Percentiles rank a stretch among this genome's conserved stretches.
Conservation (phyloP, 1,284 basidiomycete species). For the Cutaneotrichosporon arboriforme region DNA sequence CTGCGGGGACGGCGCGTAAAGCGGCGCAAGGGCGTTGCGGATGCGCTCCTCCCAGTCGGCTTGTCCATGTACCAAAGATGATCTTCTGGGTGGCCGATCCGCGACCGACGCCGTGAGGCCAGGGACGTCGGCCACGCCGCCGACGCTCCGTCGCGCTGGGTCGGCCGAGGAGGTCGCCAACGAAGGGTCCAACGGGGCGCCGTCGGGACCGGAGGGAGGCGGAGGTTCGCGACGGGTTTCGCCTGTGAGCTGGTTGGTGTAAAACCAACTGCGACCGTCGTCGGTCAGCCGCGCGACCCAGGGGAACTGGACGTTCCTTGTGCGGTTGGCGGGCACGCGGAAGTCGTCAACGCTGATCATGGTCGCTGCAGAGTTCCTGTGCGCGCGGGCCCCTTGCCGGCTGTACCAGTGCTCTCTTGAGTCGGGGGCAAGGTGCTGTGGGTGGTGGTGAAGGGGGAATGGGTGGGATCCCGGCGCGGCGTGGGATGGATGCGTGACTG, state of each 20-base stretch:
- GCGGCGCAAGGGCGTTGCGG: conserved; percentile 17
- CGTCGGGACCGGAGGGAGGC: neutral
- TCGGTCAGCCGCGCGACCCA: conserved; percentile 75
- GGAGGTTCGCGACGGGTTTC: conserved; percentile 54
- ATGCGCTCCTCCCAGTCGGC: conserved; percentile 19
- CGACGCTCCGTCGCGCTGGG: no score
- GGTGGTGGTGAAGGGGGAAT: no score
- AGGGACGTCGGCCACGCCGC: no score
- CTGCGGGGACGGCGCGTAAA: conserved; percentile 6
- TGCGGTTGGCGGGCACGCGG: conserved; percentile 41
- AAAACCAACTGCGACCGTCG: conserved; percentile 77
- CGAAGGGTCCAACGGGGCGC: no score
- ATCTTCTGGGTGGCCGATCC: neutral
- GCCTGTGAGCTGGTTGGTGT: conserved; percentile 66
- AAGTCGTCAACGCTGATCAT: conserved; percentile 21
- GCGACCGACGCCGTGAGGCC: neutral
- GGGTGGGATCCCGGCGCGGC: no score
- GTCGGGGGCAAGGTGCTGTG: no score
- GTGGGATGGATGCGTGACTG: no score
- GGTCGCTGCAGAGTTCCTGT: neutral
- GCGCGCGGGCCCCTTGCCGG: no score
- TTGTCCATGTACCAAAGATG: neutral
- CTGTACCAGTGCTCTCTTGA: no score
- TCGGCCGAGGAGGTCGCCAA: no score
- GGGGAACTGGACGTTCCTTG: conserved; percentile 59